Percentiles rank a stretch among this genome's conserved stretches.
These are phyloP conservation scores for Hirschfeldia incana DNA, from an alignment of 345 rosid species.

Conservation along the genomic window DNA sequence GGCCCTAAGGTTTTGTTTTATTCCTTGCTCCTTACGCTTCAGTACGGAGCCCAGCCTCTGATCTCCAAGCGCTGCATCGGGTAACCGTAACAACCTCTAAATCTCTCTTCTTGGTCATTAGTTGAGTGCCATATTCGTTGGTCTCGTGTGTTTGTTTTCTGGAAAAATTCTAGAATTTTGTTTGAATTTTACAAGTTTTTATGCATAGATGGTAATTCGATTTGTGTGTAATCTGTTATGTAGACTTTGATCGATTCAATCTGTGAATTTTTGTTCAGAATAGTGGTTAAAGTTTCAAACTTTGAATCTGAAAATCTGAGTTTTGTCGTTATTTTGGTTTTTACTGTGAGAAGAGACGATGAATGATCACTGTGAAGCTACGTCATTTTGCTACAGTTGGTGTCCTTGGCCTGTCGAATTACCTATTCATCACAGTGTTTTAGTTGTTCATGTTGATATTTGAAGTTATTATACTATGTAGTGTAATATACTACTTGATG, in stretches of 20 bases:
- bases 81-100: slow-evolving; percentile 39
- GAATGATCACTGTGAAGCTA: background rate
- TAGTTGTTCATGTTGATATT: background rate
- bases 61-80: slow-evolving; percentile 86
- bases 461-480: background rate
- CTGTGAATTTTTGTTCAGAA: background rate
- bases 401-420: background rate
- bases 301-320: background rate
- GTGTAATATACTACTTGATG: background rate
- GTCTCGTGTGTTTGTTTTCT: background rate
- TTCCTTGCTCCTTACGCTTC: slow-evolving; percentile 76
- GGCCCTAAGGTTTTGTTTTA: slow-evolving; percentile 57
- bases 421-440: background rate
- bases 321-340: background rate
- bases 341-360: slow-evolving; percentile 5
- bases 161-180: slow-evolving; percentile 3
- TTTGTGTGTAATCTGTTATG: slow-evolving; percentile 4
- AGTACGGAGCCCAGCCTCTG: slow-evolving; percentile 94
- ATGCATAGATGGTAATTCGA: background rate
- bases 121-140: background rate
- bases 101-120: background rate
- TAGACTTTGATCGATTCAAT: background rate
- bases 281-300: background rate
- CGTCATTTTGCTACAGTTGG: background rate
- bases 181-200: background rate